Conservation (phyloP, 495 filamentous ascomycete species). For the Penicillium parvum region DNA sequence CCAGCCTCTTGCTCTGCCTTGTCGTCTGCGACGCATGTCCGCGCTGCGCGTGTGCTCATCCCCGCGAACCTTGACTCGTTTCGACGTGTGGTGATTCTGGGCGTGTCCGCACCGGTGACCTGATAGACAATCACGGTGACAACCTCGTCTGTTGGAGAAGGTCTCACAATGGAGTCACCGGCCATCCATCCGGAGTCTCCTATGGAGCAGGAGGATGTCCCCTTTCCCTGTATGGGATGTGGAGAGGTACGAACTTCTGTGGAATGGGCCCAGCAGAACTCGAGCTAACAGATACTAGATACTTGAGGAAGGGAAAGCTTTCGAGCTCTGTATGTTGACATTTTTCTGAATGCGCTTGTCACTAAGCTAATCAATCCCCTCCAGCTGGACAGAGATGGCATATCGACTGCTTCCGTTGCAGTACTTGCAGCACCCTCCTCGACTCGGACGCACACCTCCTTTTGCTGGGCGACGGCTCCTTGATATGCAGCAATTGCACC, state of each 20-base stretch:
- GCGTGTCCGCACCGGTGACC: neutral
- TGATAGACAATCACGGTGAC: constrained; percentile 1
- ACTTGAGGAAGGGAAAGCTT: constrained; percentile 96
- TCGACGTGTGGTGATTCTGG: neutral
- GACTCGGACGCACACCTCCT: constrained; percentile 98
- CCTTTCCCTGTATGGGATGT: constrained; percentile 94
- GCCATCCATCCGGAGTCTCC: constrained; percentile 69
- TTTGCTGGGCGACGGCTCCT: constrained; percentile 91
- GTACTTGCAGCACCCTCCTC: constrained; percentile 89
- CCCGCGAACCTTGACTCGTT: constrained; percentile 5
- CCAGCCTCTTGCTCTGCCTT: neutral
- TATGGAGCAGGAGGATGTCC: constrained; percentile 81
- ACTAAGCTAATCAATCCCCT: constrained; percentile 18
- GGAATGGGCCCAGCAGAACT: too few species aligned
- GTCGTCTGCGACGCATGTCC: constrained; percentile 2
- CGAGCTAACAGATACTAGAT: constrained; percentile 54
- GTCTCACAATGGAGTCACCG: constrained; percentile 38
- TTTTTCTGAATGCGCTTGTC: constrained; percentile 1
- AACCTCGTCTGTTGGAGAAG: constrained; percentile 2
- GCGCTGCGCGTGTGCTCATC: neutral
- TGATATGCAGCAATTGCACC: constrained; percentile 99
- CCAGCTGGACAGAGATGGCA: constrained; percentile 97
- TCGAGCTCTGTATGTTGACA: constrained; percentile 79
- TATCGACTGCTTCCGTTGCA: constrained; percentile 98
- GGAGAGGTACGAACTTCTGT: constrained; percentile 83